Evolutionary conservation across 192 early-diverging fungal genomes (phyloP), one percentile per base, ranked within the genome.

Genomic region (Backusella macrospora): DNA sequence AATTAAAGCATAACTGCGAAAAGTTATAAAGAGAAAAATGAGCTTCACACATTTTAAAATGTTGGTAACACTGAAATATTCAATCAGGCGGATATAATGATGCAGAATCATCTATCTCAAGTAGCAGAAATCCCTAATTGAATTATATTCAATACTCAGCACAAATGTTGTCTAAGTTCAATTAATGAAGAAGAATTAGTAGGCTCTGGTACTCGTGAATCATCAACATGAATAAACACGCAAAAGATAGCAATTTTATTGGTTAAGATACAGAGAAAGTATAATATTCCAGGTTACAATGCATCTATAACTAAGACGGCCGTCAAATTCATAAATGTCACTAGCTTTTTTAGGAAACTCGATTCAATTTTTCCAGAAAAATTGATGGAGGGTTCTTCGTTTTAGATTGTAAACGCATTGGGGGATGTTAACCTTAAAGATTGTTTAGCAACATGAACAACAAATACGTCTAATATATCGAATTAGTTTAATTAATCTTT

Each of bases 351-450:
- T 52, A 52, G 49, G 49, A 18, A 52, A 52, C 21, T 52, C 7
- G 18, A 52, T 52, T 52, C 49, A 52, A 18, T 55, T 55, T 55
- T 55, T 55, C 52, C 18, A 55, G 52, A 55, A 55, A 23, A 55
- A 55, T 52, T 6, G 9, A 52, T 52, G 9, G 6, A 8, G 15
- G 5, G 14, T 49, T 67, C 7, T 13, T 46, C 29, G 29, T 34
- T 34, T 68, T 68, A 68, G 7, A 68, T 26, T 13, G 66, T 68
- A 46, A 68, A 68, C 26, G 66, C 39, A 29, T 68, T 68, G 5
- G 66, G 66, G 14, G 66, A 68, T 29, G 43, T 46, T 16, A 68
- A 29, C 46, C 66, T 68, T 29, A 43, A 43, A 68, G 39, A 26
- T 15, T 68, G 23, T 14, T 68, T 68, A 6, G 23, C 43, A 42